Percentiles rank a stretch among this genome's conserved stretches.
phyloP scores from a whole-genome alignment of 441 rosid species.

The Gossypium aridum region DNA sequence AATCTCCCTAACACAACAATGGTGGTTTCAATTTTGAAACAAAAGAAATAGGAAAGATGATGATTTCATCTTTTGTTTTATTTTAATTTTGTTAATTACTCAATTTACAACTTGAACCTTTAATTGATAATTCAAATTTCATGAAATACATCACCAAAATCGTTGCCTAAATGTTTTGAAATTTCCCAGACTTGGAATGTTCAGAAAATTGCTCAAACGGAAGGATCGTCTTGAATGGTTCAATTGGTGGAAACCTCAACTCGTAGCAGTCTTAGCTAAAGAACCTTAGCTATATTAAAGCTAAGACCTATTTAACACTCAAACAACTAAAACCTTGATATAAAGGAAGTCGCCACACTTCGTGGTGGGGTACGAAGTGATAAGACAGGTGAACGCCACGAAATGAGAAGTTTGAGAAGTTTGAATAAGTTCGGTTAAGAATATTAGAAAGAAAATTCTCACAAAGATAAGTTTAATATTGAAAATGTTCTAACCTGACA shows the following conservation, averaged over 20 bases:
- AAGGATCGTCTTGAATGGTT: neutral
- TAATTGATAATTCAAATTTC: neutral
- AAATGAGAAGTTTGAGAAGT: neutral
- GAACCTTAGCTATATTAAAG: neutral
- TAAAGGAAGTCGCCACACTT: neutral
- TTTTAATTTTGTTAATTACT: neutral
- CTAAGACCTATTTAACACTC: neutral
- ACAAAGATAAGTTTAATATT: neutral
- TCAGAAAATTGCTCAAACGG: too few species aligned
- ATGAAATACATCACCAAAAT: neutral
- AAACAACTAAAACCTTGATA: neutral
- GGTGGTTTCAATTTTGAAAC: neutral
- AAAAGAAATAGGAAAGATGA: neutral
- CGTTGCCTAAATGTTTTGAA: neutral
- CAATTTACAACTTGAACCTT: neutral
- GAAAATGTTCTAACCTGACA: neutral
- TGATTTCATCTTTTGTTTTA: neutral
- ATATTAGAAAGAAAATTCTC: neutral
- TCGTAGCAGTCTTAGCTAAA: neutral
- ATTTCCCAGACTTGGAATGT: neutral
- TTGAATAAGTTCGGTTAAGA: neutral
- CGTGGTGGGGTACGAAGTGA: neutral
- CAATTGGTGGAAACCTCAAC: neutral
- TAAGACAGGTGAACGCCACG: neutral
- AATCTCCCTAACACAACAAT: neutral